These are phyloP conservation scores for Mucuna pruriens DNA, from an alignment of 306 rosid genomes.

Conservation along the genomic window DNA sequence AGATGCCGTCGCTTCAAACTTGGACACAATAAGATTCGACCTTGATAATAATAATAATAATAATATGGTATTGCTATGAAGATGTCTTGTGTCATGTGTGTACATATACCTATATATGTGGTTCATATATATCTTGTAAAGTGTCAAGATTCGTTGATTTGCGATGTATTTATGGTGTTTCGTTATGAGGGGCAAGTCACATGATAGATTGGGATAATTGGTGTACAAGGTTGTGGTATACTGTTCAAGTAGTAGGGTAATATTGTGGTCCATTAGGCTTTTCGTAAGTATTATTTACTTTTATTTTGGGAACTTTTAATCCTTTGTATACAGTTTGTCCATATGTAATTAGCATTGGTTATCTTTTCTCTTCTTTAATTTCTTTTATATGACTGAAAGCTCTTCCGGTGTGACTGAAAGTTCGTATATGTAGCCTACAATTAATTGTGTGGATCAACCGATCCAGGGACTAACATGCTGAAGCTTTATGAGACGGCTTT, in stretches of 20 bases:
- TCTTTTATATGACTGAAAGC: background rate
- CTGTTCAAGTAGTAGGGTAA: conserved; percentile 33
- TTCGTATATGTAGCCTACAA: background rate
- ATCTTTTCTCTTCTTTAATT: conserved; percentile 2
- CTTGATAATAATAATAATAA: conserved; percentile 49
- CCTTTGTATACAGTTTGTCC: conserved; percentile 35
- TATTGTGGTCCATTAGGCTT: conserved; percentile 39
- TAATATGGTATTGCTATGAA: conserved; percentile 66
- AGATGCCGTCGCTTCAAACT: conserved; percentile 50
- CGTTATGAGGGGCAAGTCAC: conserved; percentile 36
- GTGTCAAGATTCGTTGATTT: conserved; percentile 38
- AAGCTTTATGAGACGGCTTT: background rate
- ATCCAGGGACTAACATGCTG: background rate
- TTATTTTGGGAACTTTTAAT: conserved; percentile 20
- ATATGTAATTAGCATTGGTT: conserved; percentile 8
- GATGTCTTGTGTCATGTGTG: background rate
- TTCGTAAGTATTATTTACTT: background rate
- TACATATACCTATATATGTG: conserved; percentile 12
- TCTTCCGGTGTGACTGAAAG: background rate
- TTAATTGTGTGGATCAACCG: background rate
- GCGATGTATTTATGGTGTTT: conserved; percentile 40
- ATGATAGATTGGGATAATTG: conserved; percentile 38
- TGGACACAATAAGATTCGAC: conserved; percentile 75
- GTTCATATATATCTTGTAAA: conserved; percentile 16
- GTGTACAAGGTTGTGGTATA: conserved; percentile 32